phyloP scores from a whole-genome alignment of 495 filamentous ascomycete species.

The Penicillium soppii region DNA sequence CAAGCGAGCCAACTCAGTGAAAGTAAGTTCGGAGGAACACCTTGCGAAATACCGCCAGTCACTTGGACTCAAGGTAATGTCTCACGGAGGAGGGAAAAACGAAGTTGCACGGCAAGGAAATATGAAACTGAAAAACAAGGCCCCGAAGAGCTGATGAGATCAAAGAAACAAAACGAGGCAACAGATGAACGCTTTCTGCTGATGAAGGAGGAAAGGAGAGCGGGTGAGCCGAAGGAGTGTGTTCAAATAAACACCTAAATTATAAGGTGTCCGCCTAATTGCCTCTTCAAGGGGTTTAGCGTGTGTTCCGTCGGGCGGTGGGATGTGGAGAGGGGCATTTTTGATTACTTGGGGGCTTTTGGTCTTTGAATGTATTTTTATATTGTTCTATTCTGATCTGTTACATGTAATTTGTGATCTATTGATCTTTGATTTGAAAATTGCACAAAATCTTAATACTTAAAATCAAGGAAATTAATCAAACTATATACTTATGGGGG shows the following conservation, averaged over 20 bases:
- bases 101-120: constrained; percentile 19
- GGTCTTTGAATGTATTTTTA: not conserved
- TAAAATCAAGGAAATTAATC: too few species aligned
- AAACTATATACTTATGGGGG: too few species aligned
- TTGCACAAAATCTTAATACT: too few species aligned
- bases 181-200: constrained; percentile 11
- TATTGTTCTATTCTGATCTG: too few species aligned
- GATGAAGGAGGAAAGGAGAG: constrained; percentile 18
- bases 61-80: constrained; percentile 17
- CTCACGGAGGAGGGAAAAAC: not conserved
- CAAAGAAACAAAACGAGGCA: constrained; percentile 1
- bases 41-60: constrained; percentile 14
- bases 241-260: constrained; percentile 25
- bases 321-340: constrained; percentile 32
- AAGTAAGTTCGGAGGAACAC: constrained; percentile 19
- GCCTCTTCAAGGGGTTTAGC: constrained; percentile 28
- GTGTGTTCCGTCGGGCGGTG: constrained; percentile 32
- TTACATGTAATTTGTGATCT: too few species aligned
- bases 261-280: too few species aligned
- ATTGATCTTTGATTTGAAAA: too few species aligned
- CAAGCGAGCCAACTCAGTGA: constrained; percentile 29
- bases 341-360: too few species aligned
- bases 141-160: not conserved
- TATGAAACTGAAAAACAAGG: constrained; percentile 8
- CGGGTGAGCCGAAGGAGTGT: constrained; percentile 27